Conservation (phyloP, 2,329 filamentous ascomycete genomes). For the Botrytis cinerea region DNA sequence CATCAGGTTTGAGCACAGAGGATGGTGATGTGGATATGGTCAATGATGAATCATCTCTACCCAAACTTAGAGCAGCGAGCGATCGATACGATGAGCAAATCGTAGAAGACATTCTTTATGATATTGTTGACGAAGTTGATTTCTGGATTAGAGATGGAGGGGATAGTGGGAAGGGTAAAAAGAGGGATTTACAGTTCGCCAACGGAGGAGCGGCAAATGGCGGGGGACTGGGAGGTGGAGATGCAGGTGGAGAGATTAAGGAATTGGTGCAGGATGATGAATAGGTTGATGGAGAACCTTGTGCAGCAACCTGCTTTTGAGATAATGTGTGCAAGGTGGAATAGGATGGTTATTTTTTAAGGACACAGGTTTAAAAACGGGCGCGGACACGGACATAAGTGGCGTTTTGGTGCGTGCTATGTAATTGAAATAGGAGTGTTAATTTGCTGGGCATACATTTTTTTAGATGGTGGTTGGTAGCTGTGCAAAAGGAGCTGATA, state of each 20-base stretch:
- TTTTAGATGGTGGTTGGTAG: not conserved
- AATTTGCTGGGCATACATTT: not conserved
- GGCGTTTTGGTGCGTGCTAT: constrained; percentile 1
- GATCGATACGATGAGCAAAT: constrained; percentile 92
- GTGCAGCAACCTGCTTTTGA: not conserved
- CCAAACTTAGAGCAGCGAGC: constrained; percentile 56
- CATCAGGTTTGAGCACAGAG: constrained; percentile 55
- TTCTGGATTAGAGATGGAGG: constrained; percentile 69
- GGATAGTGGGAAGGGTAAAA: constrained; percentile 34
- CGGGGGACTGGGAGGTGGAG: constrained; percentile 30
- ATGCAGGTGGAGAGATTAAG: constrained; percentile 58
- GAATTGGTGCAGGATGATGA: constrained; percentile 65
- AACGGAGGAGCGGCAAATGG: constrained; percentile 30
- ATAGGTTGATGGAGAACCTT: constrained; percentile 25
- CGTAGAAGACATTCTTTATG: constrained; percentile 88
- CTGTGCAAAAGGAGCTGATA: not conserved
- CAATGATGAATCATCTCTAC: constrained; percentile 38
- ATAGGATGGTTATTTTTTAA: not conserved
- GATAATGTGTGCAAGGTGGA: not conserved
- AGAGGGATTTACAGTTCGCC: constrained; percentile 29
- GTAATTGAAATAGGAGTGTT: not conserved
- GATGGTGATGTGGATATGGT: constrained; percentile 53
- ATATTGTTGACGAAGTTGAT: constrained; percentile 92
- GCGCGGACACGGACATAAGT: not conserved
- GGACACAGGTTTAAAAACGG: not conserved